phyloP scores from a whole-genome alignment of 495 filamentous ascomycete genomes.

The Pyronema domesticum region DNA sequence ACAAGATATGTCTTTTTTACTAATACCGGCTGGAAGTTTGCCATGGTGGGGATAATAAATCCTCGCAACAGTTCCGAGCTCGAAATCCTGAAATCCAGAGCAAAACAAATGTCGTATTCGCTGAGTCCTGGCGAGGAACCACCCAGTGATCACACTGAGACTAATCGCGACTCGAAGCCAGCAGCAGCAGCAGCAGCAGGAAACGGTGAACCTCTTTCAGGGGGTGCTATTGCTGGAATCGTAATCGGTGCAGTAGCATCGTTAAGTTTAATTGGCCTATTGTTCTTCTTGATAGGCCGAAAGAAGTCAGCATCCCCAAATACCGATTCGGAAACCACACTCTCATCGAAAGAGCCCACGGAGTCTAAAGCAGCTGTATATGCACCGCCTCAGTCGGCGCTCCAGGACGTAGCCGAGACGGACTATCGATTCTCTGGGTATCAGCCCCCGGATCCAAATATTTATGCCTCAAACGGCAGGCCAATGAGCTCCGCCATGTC shows the following conservation, averaged over 20 bases:
- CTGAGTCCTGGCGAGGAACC: slow-evolving; percentile 29
- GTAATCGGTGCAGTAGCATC: slow-evolving; percentile 27
- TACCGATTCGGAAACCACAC: too few relatives aligned
- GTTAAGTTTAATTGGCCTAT: slow-evolving; percentile 25
- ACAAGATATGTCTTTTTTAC: too few relatives aligned
- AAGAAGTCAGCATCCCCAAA: slow-evolving; percentile 4
- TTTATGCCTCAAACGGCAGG: too few relatives aligned
- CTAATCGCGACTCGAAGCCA: not conserved
- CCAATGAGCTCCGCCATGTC: too few relatives aligned
- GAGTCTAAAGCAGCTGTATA: too few relatives aligned
- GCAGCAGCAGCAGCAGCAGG: not conserved
- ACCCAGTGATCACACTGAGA: slow-evolving; percentile 15
- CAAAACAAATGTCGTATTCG: slow-evolving; percentile 24
- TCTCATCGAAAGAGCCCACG: too few relatives aligned
- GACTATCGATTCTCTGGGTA: too few relatives aligned
- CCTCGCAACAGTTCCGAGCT: slow-evolving; percentile 23
- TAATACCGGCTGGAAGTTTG: slow-evolving; percentile 9
- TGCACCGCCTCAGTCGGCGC: too few relatives aligned
- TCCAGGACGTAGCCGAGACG: too few relatives aligned
- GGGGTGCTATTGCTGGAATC: slow-evolving; percentile 32
- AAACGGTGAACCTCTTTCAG: slow-evolving; percentile 17
- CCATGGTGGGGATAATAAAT: slow-evolving; percentile 32
- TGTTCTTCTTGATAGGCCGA: slow-evolving; percentile 27
- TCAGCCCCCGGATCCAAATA: too few relatives aligned
- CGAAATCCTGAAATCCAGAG: slow-evolving; percentile 17